phyloP scores from a whole-genome alignment of 441 rosid species.

The Pelargonium cotyledonis region DNA sequence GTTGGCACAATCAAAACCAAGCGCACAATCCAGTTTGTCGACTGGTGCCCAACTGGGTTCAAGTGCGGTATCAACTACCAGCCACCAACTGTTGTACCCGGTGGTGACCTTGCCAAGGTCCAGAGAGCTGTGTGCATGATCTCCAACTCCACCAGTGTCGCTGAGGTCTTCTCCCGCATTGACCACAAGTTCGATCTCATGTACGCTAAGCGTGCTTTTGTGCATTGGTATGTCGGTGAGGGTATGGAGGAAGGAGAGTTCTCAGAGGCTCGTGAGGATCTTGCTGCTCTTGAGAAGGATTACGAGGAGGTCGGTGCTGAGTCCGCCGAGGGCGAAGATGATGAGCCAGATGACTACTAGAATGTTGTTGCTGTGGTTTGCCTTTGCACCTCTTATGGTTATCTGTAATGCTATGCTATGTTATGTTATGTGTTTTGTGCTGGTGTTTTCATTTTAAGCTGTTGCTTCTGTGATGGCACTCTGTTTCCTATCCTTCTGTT shows the following conservation, averaged over 20 bases:
- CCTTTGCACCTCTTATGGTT: neutral
- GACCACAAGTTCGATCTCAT: constrained; percentile 83
- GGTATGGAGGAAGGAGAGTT: constrained; percentile 96
- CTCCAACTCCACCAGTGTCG: constrained; percentile 81
- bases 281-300: constrained; percentile 48
- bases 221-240: constrained; percentile 91
- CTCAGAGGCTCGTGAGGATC: constrained; percentile 87
- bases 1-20: constrained; percentile 92
- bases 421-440: neutral
- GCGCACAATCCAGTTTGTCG: constrained; percentile 81
- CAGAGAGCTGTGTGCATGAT: constrained; percentile 90
- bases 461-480: no score
- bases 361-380: neutral
- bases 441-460: no score
- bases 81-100: constrained; percentile 90
- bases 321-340: constrained; percentile 69
- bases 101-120: constrained; percentile 91
- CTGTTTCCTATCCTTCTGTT: no score
- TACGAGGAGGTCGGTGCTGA: constrained; percentile 86
- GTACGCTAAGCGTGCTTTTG: constrained; percentile 83
- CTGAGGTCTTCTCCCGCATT: constrained; percentile 75
- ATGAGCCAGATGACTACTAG: constrained; percentile 50
- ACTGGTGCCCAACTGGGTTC: constrained; percentile 93
- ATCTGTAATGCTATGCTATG: neutral
- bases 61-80: constrained; percentile 88